Evolutionary conservation across 208 protist genomes (phyloP).

Genomic region (Naegleria fowleri): DNA sequence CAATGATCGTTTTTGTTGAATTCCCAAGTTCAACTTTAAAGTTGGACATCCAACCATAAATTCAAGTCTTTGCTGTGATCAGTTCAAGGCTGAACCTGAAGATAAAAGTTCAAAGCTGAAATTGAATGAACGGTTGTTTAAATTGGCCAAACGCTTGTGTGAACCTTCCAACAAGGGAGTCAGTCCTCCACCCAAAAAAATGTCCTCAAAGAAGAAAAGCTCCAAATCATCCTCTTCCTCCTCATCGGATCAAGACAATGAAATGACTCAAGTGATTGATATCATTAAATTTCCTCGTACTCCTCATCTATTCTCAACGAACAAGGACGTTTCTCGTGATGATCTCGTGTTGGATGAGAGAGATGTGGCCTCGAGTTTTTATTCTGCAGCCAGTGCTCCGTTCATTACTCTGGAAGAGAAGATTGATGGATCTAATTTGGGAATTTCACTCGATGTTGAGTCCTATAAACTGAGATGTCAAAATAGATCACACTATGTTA

Average conservation of each 20-base stretch:
- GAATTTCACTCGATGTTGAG: constrained; percentile 40
- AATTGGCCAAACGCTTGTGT: too few relatives aligned
- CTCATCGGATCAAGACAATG: neutral
- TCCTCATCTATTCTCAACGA: neutral
- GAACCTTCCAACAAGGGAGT: too few relatives aligned
- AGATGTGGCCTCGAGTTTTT: neutral
- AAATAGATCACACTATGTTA: constrained; percentile 47
- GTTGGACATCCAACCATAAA: too few relatives aligned
- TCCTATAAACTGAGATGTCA: constrained; percentile 35
- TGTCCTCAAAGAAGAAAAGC: neutral
- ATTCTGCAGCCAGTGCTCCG: neutral
- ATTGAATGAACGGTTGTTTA: too few relatives aligned
- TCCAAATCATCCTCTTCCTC: neutral
- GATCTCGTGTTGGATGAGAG: neutral
- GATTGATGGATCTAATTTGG: constrained; percentile 52
- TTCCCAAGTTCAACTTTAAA: too few relatives aligned
- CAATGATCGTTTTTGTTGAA: too few relatives aligned
- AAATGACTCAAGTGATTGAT: neutral
- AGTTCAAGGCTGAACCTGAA: neutral
- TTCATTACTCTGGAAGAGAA: constrained; percentile 51
- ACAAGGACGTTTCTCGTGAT: neutral
- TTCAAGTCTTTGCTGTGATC: too few relatives aligned
- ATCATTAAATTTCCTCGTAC: constrained; percentile 21
- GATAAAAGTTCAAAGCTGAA: neutral
- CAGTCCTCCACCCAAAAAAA: neutral